Base-by-base conservation (phyloP, 306 rosid genomes). In the Astragalus membranaceus region DNA sequence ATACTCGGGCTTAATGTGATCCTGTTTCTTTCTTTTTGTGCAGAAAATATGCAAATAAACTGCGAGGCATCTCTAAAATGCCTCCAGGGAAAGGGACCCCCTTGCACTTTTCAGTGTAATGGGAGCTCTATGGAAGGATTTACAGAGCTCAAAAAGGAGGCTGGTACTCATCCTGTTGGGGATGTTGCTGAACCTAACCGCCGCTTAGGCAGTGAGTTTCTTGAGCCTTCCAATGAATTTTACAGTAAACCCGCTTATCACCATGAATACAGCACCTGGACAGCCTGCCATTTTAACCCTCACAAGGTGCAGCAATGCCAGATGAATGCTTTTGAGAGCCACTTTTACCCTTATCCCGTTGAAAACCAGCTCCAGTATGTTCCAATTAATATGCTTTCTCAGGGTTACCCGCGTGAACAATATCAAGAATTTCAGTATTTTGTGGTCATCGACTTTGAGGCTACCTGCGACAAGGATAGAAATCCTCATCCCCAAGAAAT, bases 371-470 rank as follows among this genome's bases (percentile, higher is more conserved):
- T 84, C 70, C 95, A 76, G 23, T 76, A 81, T 78, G 82, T 63
- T 47, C 98, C 95, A 66, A 42, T 84, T 77, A 83, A 86, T 73
- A 86, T 84, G 85, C 50, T 81, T 63, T 74, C 91, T 79, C 95
- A 86, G 64, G 88, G 87, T 75, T 80, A 79, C 70, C 88, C 88
- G 2, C 76, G 79, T 26, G 96, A 87, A 65, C 95, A 77, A 74
- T 78, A 68, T 82, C 98, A 92, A 80, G 96, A 92, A 71, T 92
- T 92, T 77, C 98, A 87, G 82, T 83, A 92, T 83, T 92, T 92
- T 83, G 98, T 92, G 85, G 98, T 92, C 72, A 87, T 92, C 78
- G 98, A 89, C 83, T 92, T 92, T 86, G 98, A 92, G 86, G 98
- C 98, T 43, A 92, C 98, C 51, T 89, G 98, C 26, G 94, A 89